Base-by-base conservation (phyloP, 805 yeast species). In the Yamadazyma insecticola region DNA sequence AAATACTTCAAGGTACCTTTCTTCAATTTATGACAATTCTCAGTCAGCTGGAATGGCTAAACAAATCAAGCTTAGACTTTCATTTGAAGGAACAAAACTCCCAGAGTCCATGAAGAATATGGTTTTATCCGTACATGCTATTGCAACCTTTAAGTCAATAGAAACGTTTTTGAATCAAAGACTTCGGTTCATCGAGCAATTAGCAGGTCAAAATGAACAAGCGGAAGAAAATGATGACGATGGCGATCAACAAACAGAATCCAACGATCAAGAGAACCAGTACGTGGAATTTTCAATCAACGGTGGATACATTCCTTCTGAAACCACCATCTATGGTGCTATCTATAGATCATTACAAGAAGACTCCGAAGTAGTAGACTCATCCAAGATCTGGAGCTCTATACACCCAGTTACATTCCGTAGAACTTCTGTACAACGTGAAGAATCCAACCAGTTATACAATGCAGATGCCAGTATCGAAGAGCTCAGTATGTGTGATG, bases 301-400 rank as follows among this genome's bases (percentile, higher is more conserved):
- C 39, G 85, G 72, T 4, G 76, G 75, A 34, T 59, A 54, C 0
- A 63, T 84, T 16, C 80, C 86, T 2, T 63, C 63, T 22, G 84
- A 74, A 30, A 75, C 84, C 0, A 85, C 95, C 0, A 69, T 86
- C 2, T 83, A 78, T 54, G 92, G 92, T 1, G 89, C 87, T 0
- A 61, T 82, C 5, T 78, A 76, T 49, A 70, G 72, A 29, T 57
- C 74, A 3, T 49, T 71, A 10, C 70, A 72, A 47, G 44, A 56
- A 12, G 43, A 68, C 1, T 58, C 59, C 18, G 63, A 60, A 24
- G 47, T 48, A 14, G 63, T 75, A 16, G 72, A 77, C 16, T 60
- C 77, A 0, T 50, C 53, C 6, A 61, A 50, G 29, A 60, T 86
- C 12, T 85, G 94, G 90, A 50, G 62, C 3, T 63, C 58, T n/a